Conservation (phyloP, 2,329 filamentous ascomycete genomes). For the Exophiala phaeomuriformis region DNA sequence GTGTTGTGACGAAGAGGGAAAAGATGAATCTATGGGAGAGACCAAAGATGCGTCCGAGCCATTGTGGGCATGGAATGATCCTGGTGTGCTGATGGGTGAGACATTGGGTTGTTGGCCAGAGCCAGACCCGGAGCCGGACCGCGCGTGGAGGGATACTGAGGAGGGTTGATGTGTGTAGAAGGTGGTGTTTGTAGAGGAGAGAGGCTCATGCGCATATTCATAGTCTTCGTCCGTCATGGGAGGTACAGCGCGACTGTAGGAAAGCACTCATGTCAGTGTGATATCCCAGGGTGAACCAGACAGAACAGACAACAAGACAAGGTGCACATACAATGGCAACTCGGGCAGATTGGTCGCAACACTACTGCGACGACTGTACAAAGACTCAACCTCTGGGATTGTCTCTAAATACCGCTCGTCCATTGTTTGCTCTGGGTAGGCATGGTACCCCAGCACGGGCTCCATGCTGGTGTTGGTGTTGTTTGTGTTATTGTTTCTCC, state of each 20-base stretch:
- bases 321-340: constrained; percentile 35
- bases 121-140: neutral
- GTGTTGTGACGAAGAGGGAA: constrained; percentile 25
- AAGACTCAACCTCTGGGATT: constrained; percentile 32
- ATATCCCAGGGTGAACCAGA: neutral
- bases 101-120: constrained; percentile 9
- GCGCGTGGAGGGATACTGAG: constrained; percentile 4
- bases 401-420: constrained; percentile 41
- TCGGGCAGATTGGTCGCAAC: constrained; percentile 31
- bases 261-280: neutral
- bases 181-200: constrained; percentile 50
- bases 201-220: constrained; percentile 15
- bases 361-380: constrained; percentile 28
- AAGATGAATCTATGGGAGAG: constrained; percentile 30
- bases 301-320: neutral
- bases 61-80: constrained; percentile 10
- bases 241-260: constrained; percentile 23
- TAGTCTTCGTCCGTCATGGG: constrained; percentile 17
- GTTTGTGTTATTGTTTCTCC: constrained; percentile 1
- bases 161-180: constrained; percentile 49
- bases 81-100: constrained; percentile 28
- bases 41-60: constrained; percentile 25
- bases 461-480: constrained; percentile 10
- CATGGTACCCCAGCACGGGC: constrained; percentile 20
- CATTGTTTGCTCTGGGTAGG: constrained; percentile 21